Evolutionary conservation across 2,329 filamentous ascomycete species (phyloP), one percentile per base, ranked within the genome.

Genomic region (Xylaria sp.): DNA sequence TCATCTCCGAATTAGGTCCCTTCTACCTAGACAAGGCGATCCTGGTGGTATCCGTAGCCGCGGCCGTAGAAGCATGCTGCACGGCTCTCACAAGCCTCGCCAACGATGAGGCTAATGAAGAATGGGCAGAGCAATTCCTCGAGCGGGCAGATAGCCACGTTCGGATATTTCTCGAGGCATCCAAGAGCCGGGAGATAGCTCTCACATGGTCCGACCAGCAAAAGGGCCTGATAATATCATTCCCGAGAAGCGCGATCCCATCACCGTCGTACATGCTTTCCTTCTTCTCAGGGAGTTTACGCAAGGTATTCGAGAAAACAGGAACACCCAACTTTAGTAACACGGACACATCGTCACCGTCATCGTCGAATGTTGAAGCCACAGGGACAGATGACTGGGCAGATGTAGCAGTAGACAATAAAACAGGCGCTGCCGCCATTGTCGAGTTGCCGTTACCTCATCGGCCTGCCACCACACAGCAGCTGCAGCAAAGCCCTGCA

Each of bases 121-220:
- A 74, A 9, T 82, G 81, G 78, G 74, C 76, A 0, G 78, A 84
- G 28, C 73, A 63, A 4, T 64, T 84, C 3, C 71, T 83, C 1
- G 79, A 81, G 19, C 61, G 73, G 64, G 53, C 70, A 70, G 37
- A 66, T 62, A 50, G 71, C 67, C 64, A 67, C 2, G 46, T 84
- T 42, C 74, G 66, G 2, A 55, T 82, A 0, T 72, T 71, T 25
- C 40, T 83, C 3, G 76, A 79, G 60, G 78, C 80, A 62, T 69
- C 69, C 2, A 64, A 72, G 40, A 68, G 60, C 19, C 67, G 73
- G 6, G 61, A 72, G n/a, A 69, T 75, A 3, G 70, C 70, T 2
- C 77, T 79, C 1, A 53, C 66, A 2, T 82, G 80, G 80, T 77
- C 76, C 0, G 60, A 73, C 1, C 72, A 69, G n/a, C 72, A 74